phyloP scores from a whole-genome alignment of 2,329 filamentous ascomycete species.

The Chalara sp. region DNA sequence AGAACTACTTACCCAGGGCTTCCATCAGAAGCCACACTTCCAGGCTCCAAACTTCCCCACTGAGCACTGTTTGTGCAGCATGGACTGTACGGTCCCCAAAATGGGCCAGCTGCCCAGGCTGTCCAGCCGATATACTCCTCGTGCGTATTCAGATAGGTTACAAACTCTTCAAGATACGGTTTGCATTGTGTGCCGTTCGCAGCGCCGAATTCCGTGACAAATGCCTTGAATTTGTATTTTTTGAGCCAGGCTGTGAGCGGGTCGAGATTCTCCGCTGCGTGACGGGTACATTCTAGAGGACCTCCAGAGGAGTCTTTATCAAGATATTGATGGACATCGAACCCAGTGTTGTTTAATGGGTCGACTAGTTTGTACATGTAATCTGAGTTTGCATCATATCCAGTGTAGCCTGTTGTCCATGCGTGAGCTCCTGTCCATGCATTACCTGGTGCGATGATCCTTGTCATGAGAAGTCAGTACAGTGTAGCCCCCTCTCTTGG shows the following conservation, averaged over 20 bases:
- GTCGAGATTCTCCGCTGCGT: slow-evolving; percentile 32
- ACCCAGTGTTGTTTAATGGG: slow-evolving; percentile 37
- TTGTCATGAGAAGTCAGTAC: neutral
- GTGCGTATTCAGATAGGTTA: slow-evolving; percentile 41
- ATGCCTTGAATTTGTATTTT: slow-evolving; percentile 38
- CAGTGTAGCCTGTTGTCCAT: slow-evolving; percentile 33
- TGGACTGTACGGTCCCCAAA: slow-evolving; percentile 38
- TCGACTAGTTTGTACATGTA: slow-evolving; percentile 37
- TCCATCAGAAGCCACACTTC: slow-evolving; percentile 36
- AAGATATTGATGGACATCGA: slow-evolving; percentile 47
- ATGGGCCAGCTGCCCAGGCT: slow-evolving; percentile 42
- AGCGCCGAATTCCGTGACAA: slow-evolving; percentile 44
- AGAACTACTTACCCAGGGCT: slow-evolving; percentile 20
- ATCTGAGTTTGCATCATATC: slow-evolving; percentile 32
- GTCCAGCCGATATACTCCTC: slow-evolving; percentile 44
- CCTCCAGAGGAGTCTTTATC: slow-evolving; percentile 40
- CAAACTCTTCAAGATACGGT: slow-evolving; percentile 33
- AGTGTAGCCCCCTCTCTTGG: neutral
- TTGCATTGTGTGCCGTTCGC: slow-evolving; percentile 36
- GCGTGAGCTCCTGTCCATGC: slow-evolving; percentile 41
- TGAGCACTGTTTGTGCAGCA: slow-evolving; percentile 34
- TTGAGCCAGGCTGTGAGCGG: slow-evolving; percentile 39
- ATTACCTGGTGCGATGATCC: slow-evolving; percentile 41
- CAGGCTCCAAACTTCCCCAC: slow-evolving; percentile 40
- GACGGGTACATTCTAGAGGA: slow-evolving; percentile 35